Evolutionary conservation across 1,284 basidiomycete genomes (phyloP).

Genomic region (Trametes versicolor): DNA sequence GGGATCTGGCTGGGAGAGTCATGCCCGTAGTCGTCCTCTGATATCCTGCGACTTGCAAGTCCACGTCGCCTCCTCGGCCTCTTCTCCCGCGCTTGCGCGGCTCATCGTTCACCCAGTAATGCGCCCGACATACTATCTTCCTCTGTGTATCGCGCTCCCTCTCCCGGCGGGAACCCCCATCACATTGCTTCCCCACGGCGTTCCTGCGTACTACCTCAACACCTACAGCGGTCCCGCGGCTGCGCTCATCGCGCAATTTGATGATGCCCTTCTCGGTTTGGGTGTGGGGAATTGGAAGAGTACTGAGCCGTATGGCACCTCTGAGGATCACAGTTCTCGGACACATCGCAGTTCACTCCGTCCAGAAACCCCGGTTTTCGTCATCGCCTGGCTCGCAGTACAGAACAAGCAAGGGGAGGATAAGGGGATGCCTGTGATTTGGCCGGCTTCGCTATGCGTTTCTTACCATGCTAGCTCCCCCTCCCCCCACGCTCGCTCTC

Average conservation of each 20-base stretch:
- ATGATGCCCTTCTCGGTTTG: constrained; percentile 64
- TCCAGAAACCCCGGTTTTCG: constrained; percentile 50
- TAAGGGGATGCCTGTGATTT: constrained; percentile 78
- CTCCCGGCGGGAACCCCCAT: constrained; percentile 70
- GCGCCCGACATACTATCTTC: constrained; percentile 60
- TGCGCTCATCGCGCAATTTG: constrained; percentile 69
- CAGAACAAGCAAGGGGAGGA: constrained; percentile 81
- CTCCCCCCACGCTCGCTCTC: constrained; percentile 51
- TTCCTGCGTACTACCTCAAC: constrained; percentile 76
- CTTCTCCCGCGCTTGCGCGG: constrained; percentile 43
- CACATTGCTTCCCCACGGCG: constrained; percentile 70
- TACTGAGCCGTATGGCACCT: constrained; percentile 6
- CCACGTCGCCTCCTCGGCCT: constrained; percentile 49
- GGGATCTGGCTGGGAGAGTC: constrained; percentile 69
- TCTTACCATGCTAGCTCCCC: constrained; percentile 54
- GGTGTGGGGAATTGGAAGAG: constrained; percentile 64
- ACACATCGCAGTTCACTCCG: not conserved
- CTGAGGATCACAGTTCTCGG: not conserved
- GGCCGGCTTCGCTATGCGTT: constrained; percentile 70
- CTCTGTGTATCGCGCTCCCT: constrained; percentile 52
- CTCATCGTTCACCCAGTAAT: constrained; percentile 71
- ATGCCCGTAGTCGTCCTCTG: constrained; percentile 59
- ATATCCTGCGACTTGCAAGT: constrained; percentile 69
- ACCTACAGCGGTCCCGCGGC: constrained; percentile 71
- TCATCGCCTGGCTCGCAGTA: constrained; percentile 77